Percentiles rank a stretch among this genome's conserved stretches.
These are phyloP conservation scores for Limtongia smithiae DNA, from an alignment of 805 yeast genomes.

Conservation along the genomic window DNA sequence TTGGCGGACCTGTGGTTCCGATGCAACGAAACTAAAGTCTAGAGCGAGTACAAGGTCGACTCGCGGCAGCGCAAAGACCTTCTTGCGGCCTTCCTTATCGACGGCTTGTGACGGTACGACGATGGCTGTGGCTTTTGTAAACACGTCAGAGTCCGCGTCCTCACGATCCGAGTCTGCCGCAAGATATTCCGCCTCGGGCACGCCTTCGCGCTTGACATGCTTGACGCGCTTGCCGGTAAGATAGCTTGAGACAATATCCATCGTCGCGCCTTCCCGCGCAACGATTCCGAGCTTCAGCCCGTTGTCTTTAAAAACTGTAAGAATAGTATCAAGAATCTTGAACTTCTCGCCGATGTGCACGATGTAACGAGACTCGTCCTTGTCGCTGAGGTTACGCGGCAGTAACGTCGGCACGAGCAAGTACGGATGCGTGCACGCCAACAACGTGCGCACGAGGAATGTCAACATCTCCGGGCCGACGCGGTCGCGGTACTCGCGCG, in stretches of 20 bases:
- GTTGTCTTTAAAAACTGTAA: slow-evolving; percentile 49
- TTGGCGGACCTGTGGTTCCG: slow-evolving; percentile 37
- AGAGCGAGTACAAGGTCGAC: slow-evolving; percentile 58
- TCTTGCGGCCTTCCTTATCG: slow-evolving; percentile 15
- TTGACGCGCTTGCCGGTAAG: slow-evolving; percentile 57
- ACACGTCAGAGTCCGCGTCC: slow-evolving; percentile 35
- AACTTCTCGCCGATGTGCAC: slow-evolving; percentile 51
- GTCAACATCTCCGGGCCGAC: slow-evolving; percentile 73
- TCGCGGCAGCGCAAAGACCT: slow-evolving; percentile 36
- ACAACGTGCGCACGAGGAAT: slow-evolving; percentile 68
- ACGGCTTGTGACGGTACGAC: slow-evolving; percentile 44
- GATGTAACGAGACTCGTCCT: slow-evolving; percentile 29
- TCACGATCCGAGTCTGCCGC: slow-evolving; percentile 37
- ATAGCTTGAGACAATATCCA: slow-evolving; percentile 72
- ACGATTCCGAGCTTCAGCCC: slow-evolving; percentile 62
- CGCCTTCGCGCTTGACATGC: slow-evolving; percentile 59
- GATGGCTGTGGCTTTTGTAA: slow-evolving; percentile 39
- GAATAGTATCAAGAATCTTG: slow-evolving; percentile 59
- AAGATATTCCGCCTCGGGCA: slow-evolving; percentile 1
- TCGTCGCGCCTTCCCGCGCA: slow-evolving; percentile 61
- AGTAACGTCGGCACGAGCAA: slow-evolving; percentile 76
- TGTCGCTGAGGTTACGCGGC: slow-evolving; percentile 61
- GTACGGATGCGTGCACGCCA: slow-evolving; percentile 87
- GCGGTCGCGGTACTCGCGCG: slow-evolving; percentile 41
- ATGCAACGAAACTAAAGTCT: slow-evolving; percentile 56